A percentile compares a stretch with the other conserved stretches of the same genome.
Conservation (phyloP, 139 green algal genomes). For the Coelastrella sp. region DNA sequence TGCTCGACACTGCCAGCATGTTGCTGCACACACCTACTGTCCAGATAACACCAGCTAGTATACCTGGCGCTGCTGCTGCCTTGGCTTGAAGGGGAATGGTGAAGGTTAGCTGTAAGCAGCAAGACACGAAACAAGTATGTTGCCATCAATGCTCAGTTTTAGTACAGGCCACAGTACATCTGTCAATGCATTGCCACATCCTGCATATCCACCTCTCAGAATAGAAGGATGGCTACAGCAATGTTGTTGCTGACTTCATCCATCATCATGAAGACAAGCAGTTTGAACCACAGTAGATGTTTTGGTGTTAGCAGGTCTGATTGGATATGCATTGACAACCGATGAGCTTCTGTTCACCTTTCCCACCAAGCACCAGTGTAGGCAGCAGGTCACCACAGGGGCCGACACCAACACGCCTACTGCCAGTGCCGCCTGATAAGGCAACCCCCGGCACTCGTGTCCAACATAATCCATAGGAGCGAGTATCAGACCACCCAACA, state of each 20-base stretch:
- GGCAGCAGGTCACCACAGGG: not conserved
- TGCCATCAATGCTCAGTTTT: not conserved
- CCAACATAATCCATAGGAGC: slow-evolving; percentile 42
- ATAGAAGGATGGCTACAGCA: no score
- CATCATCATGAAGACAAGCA: no score
- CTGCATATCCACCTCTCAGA: no score
- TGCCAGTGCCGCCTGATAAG: slow-evolving; percentile 19
- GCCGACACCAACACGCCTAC: not conserved
- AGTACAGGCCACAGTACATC: no score
- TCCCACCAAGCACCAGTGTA: not conserved
- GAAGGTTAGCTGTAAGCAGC: slow-evolving; percentile 10
- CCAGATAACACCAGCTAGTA: slow-evolving; percentile 19
- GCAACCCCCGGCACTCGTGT: slow-evolving; percentile 26
- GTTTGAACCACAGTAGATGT: no score
- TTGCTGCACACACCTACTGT: not conserved
- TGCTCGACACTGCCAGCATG: slow-evolving; percentile 9
- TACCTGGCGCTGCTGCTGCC: not conserved
- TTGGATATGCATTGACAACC: no score
- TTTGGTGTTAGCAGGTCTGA: no score
- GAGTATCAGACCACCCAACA: slow-evolving; percentile 23
- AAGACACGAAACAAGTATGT: not conserved
- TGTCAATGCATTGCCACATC: no score
- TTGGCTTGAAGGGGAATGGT: not conserved
- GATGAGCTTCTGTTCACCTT: no score
- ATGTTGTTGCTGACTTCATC: no score